A percentile compares a stretch with the other conserved stretches of the same genome.
Conservation (phyloP, 2,329 filamentous ascomycete species). For the Aspergillus sojae region DNA sequence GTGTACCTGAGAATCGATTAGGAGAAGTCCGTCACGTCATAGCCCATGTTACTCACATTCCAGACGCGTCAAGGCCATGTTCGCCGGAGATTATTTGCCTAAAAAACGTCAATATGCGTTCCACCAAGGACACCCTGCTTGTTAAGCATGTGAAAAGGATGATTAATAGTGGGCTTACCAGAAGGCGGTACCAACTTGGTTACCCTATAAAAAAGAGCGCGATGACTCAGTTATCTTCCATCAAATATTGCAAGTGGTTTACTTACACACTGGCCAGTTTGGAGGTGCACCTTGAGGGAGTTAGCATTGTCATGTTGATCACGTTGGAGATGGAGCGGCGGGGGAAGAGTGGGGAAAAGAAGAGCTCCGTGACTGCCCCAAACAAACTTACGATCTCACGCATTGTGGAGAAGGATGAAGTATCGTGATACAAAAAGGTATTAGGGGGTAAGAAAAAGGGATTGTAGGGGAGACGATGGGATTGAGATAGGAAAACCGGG, state of each 20-base stretch:
- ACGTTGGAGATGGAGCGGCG: background rate
- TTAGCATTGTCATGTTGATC: conserved; percentile 30
- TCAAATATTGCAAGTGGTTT: conserved; percentile 3
- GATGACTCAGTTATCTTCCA: conserved; percentile 24
- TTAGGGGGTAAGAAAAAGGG: conserved; percentile 18
- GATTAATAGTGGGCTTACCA: conserved; percentile 62
- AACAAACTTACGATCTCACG: conserved; percentile 70
- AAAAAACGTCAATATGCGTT: conserved; percentile 42
- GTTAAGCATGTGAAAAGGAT: background rate
- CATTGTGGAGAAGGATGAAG: conserved; percentile 56
- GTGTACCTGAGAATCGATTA: conserved; percentile 69
- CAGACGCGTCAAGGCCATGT: conserved; percentile 96
- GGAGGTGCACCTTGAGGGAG: conserved; percentile 86
- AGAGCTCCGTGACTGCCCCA: conserved; percentile 32
- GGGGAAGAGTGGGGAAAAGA: conserved; percentile 22
- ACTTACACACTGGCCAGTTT: conserved; percentile 99
- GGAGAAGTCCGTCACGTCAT: background rate
- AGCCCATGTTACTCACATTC: conserved; percentile 69
- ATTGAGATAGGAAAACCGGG: conserved; percentile 24
- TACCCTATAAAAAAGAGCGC: conserved; percentile 67
- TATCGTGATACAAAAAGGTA: conserved; percentile 17
- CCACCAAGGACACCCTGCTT: background rate
- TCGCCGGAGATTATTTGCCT: conserved; percentile 83
- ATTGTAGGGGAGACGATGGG: conserved; percentile 13
- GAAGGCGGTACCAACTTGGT: conserved; percentile 99